These are phyloP conservation scores for Odontarrhena argentea DNA, from an alignment of 345 rosid species.

Conservation along the genomic window DNA sequence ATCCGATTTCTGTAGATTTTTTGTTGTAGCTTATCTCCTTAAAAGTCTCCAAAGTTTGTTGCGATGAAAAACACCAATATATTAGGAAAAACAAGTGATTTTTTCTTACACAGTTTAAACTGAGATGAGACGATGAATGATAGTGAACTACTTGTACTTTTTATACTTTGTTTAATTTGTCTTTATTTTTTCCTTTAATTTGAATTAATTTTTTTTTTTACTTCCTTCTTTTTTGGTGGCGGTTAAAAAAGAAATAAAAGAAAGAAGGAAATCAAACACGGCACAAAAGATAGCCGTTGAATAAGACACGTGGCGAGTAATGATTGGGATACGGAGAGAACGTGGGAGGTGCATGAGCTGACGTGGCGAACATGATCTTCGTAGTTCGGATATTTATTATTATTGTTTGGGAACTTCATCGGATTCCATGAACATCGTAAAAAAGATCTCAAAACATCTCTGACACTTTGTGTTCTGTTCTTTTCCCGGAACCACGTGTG, in stretches of 20 bases:
- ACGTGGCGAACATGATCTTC: conserved; percentile 40
- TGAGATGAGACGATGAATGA: too few relatives aligned
- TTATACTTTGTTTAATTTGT: not conserved
- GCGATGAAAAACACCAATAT: not conserved
- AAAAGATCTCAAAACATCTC: conserved; percentile 23
- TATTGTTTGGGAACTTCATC: not conserved
- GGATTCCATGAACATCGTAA: conserved; percentile 31
- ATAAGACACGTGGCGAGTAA: conserved; percentile 43
- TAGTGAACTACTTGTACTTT: conserved; percentile 8
- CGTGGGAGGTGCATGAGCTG: conserved; percentile 21
- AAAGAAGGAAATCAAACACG: not conserved
- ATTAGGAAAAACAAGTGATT: not conserved
- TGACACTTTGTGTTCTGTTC: conserved; percentile 26
- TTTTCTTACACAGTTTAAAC: too few relatives aligned
- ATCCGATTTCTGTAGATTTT: not conserved
- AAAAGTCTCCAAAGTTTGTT: conserved; percentile 2
- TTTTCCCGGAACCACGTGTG: conserved; percentile 27
- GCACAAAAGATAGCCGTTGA: conserved; percentile 22
- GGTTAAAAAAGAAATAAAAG: conserved; percentile 6
- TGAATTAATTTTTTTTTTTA: not conserved
- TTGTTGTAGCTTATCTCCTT: conserved; percentile 2
- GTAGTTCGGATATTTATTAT: not conserved
- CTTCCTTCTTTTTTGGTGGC: conserved; percentile 1
- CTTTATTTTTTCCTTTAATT: not conserved
- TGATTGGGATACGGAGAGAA: not conserved